Evolutionary conservation across 495 filamentous ascomycete genomes (phyloP), one percentile per base, ranked within the genome.

Genomic region (Penicillium psychrofluorescens): DNA sequence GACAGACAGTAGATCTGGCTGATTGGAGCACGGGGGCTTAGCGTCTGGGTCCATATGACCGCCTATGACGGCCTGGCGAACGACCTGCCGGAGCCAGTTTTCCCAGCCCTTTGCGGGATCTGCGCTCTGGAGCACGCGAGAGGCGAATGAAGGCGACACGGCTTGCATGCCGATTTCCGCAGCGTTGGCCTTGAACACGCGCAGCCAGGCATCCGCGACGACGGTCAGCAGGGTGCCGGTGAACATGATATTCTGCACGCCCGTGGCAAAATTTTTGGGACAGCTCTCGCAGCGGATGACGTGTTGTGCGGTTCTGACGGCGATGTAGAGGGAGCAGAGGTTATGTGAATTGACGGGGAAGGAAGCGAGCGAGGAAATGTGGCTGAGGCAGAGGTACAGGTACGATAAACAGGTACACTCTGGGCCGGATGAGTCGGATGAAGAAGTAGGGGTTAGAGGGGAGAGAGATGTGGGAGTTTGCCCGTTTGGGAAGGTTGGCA

Each of bases 191-290:
- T 65, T 56, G 9, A 51, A 65, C 10, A 72, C 57, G 8, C 66
- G 63, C 6, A 67, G 51, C 70, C 70, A 87, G 3, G 76, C 68
- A 55, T 82, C 73, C 13, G 78, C 77, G 28, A 83, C 67, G 10
- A 79, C 76, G 13, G 78, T 81, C 14, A 87, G 65, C 8, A 86
- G 64, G 0, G 80, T 78, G 7, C 76, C 81, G 9, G 82, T 73
- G 43, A 84, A 74, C 80, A 85, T 85, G 33, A 80, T 69, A 52
- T 77, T 85, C 45, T 85, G 82, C 12, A 78, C 49, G 8, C 63
- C 66, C 1, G 68, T 68, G 16, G 66, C 56, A 27, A 71, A 74
- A 27, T 59, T 58, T 31, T 70, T 66, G 11, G 74, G 73, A 51
- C 83, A 87, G 11, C 63, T 49, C 33, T 66, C 56, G 58, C 83